Evolutionary conservation across 805 yeast species (phyloP), one percentile per base, ranked within the genome.

Genomic region (Gaillardinia entomophila): DNA sequence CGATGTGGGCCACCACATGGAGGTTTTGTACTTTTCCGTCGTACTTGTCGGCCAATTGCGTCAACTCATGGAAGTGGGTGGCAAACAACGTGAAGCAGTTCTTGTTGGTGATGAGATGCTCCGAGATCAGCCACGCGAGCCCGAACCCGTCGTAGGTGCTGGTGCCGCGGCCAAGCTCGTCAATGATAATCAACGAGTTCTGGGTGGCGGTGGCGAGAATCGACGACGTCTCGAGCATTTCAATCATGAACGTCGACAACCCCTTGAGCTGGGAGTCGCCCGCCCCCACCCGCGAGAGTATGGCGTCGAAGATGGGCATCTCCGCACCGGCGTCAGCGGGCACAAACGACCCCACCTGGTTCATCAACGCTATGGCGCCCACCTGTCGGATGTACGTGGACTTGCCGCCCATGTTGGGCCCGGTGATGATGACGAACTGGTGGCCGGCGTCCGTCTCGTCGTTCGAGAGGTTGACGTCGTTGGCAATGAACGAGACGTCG

Each of bases 341-440:
- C 16, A 89, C 77, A 51, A 82, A 89, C 37, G 92, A 82, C 1
- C 97, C 97, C 14, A 87, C 75, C 54, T 89, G 97, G 17, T 86
- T 84, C 84, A 89, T 71, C 30, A 89, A 61, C 2, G 92, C 80
- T 34, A 88, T 81, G 1, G 83, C 92, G 10, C 96, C 97, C 30
- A 85, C 69, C 48, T 89, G 95, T 41, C 96, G 71, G 31, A 89
- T 87, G 54, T 84, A 89, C 0, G 97, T 89, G 0, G 96, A 87
- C 55, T 89, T 89, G 52, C 97, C 97, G 40, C 97, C 97, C 97
- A 89, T 89, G 53, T 89, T 89, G 24, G 97, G 97, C 22, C 97
- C 97, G 0, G 97, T 89, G 16, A 92, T 86, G 14, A 92, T 82
- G 6, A 77, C 67, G 48, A 92, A 90, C 37, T 85, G 88, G 11